Conservation (phyloP, 2,329 filamentous ascomycete species). For the Trichophyton benhamiae region DNA sequence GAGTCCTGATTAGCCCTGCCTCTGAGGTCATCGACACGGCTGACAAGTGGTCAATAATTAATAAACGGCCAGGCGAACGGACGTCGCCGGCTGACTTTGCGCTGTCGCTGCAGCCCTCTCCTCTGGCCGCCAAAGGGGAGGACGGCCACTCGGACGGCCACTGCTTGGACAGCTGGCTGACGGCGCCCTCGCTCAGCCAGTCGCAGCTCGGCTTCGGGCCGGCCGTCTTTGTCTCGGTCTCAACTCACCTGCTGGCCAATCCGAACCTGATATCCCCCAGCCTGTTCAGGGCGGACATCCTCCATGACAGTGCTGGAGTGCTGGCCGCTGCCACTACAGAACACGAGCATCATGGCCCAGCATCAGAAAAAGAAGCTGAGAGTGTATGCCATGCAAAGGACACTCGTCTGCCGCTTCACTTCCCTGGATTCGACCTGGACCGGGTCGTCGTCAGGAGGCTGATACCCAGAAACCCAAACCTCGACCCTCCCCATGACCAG, state of each 20-base stretch:
- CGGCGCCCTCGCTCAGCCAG: conserved; percentile 22
- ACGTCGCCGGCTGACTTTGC: conserved; percentile 6
- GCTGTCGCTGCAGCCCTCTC: conserved; percentile 20
- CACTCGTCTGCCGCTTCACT: background rate
- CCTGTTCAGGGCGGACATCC: conserved; percentile 50
- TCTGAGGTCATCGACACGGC: background rate
- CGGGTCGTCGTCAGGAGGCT: conserved; percentile 62
- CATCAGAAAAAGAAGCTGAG: background rate
- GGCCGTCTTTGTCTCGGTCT: conserved; percentile 36
- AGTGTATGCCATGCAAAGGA: background rate
- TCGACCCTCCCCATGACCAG: conserved; percentile 66
- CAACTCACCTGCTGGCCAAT: conserved; percentile 38
- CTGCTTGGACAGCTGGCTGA: conserved; percentile 18
- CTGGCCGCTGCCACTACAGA: conserved; percentile 20
- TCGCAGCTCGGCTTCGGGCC: conserved; percentile 18
- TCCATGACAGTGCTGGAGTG: conserved; percentile 40
- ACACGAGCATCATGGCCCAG: background rate
- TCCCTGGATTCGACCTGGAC: conserved; percentile 32
- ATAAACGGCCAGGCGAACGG: background rate
- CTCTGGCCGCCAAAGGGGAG: conserved; percentile 14
- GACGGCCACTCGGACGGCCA: background rate
- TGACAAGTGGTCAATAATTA: background rate
- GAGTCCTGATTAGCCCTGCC: background rate
- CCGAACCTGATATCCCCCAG: conserved; percentile 48
- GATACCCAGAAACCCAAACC: conserved; percentile 66